A percentile compares a stretch with the other conserved stretches of the same genome.
These are phyloP conservation scores for Populus trichocarpa DNA, from an alignment of 441 rosid species.

Conservation along the genomic window DNA sequence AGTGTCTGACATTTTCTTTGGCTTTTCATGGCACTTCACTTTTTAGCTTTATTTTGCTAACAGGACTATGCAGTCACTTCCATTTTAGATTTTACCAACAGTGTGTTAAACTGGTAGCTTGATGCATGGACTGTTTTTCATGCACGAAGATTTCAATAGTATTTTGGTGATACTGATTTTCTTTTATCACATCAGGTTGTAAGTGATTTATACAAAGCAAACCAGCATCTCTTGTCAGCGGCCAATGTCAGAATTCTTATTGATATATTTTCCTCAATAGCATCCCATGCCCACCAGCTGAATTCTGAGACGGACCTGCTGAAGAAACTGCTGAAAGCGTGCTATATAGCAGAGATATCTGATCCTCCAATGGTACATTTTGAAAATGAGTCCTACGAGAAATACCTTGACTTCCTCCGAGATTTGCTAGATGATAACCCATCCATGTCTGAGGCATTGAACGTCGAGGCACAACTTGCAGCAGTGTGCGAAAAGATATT, in stretches of 20 bases:
- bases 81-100: background rate
- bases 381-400: slow-evolving; percentile 80
- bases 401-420: slow-evolving; percentile 63
- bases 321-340: slow-evolving; percentile 74
- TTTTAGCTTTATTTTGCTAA: background rate
- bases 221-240: slow-evolving; percentile 46
- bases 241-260: slow-evolving; percentile 44
- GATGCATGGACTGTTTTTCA: background rate
- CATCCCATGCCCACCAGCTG: slow-evolving; percentile 70
- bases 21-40: no score
- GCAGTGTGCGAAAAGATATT: slow-evolving; percentile 54
- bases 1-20: no score
- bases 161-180: background rate
- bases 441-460: slow-evolving; percentile 41
- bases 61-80: background rate
- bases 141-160: background rate
- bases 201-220: slow-evolving; percentile 52
- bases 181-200: slow-evolving; percentile 54
- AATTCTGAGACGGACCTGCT: slow-evolving; percentile 48
- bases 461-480: slow-evolving; percentile 52
- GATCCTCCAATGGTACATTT: slow-evolving; percentile 88
- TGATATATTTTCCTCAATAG: slow-evolving; percentile 52
- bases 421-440: slow-evolving; percentile 43
- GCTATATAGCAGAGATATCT: slow-evolving; percentile 66
- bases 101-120: background rate